Evolutionary conservation across 2,329 filamentous ascomycete genomes (phyloP).

Genomic region (Falciphora oryzae): DNA sequence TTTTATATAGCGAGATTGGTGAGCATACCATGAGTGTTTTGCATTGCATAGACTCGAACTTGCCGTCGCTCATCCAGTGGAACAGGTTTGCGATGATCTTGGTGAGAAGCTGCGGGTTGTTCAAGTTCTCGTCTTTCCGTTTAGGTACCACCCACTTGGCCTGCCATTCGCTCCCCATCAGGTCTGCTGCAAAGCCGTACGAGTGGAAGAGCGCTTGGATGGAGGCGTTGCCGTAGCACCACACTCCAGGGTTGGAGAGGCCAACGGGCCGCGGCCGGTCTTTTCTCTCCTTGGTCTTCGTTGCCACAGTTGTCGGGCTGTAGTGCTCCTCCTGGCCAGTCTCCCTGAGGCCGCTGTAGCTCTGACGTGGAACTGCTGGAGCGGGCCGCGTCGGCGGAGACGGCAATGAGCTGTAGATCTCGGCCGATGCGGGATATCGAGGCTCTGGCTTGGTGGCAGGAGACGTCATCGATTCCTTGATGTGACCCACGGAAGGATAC

Average conservation of each 20-base stretch:
- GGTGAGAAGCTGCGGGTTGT: slow-evolving; percentile 53
- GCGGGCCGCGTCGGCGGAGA: slow-evolving; percentile 60
- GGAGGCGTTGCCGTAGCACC: slow-evolving; percentile 90
- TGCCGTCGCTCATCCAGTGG: slow-evolving; percentile 48
- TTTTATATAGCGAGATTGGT: slow-evolving; percentile 9
- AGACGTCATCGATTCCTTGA: slow-evolving; percentile 55
- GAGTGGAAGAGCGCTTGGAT: slow-evolving; percentile 80
- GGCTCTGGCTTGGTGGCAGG: slow-evolving; percentile 19
- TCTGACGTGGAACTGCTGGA: slow-evolving; percentile 61
- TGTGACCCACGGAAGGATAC: slow-evolving; percentile 65
- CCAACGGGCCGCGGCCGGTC: slow-evolving; percentile 48
- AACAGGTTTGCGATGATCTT: slow-evolving; percentile 55
- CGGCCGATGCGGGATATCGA: slow-evolving; percentile 21
- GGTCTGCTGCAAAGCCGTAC: slow-evolving; percentile 57
- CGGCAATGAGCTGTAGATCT: slow-evolving; percentile 42
- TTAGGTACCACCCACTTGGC: slow-evolving; percentile 60
- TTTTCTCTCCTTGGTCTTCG: slow-evolving; percentile 30
- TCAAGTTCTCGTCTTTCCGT: slow-evolving; percentile 51
- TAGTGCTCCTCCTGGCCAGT: slow-evolving; percentile 30
- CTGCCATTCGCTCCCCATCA: slow-evolving; percentile 55
- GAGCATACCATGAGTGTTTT: slow-evolving; percentile 51
- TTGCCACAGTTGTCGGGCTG: slow-evolving; percentile 35
- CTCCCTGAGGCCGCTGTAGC: slow-evolving; percentile 68
- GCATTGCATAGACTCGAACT: slow-evolving; percentile 45
- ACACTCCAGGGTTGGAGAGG: slow-evolving; percentile 72